Evolutionary conservation across 139 green algal genomes (phyloP), one percentile per base, ranked within the genome.

Genomic region (Chlorella sp.): DNA sequence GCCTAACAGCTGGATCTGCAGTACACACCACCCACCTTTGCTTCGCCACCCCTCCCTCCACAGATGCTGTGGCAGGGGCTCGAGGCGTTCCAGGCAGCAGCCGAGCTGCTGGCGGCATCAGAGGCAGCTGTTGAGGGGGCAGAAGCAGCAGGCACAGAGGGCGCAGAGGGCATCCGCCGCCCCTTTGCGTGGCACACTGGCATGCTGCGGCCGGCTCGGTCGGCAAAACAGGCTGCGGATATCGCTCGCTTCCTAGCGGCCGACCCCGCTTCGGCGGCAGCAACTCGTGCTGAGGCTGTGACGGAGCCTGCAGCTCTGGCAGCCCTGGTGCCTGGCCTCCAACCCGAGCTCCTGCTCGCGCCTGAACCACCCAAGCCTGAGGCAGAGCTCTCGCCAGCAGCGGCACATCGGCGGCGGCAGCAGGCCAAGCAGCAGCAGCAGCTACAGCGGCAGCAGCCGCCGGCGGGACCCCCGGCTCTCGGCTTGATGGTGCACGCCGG

Each of bases 1-100:
- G 22, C 62, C 36, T 69, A 26, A 36, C 28, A 38, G 62, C 62
- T 38, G 17, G 6, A 43, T 6, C 64, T 41, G 64, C 41, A 28
- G 64, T 51, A 9, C 1, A 16, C 41, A 9, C 2, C 8, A 20
- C 0, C 67, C 69, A 22, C 40, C 1, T 34, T 26, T 38, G 30
- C 32, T 11, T 5, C 32, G 8, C 46, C 7, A 54, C 46, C 32
- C 64, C 41, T 48, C 34, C 34, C 36, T 19, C 11, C 32, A 56
- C 88, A 93, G 90, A 44, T 92, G 43, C 85, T 95, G 68, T 95
- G 92, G 92, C 64, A 80, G 24, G 92, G 88, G 0, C 51, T 84
- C 20, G 89, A 91, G 58, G 93, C 90, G 0, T 85, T 94, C 72
- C n/a, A 79, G 22, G 85, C 73, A 14, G 87, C 93, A 1, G 34